phyloP scores from a whole-genome alignment of 2,329 filamentous ascomycete genomes.

The Plenodomus biglobosus region DNA sequence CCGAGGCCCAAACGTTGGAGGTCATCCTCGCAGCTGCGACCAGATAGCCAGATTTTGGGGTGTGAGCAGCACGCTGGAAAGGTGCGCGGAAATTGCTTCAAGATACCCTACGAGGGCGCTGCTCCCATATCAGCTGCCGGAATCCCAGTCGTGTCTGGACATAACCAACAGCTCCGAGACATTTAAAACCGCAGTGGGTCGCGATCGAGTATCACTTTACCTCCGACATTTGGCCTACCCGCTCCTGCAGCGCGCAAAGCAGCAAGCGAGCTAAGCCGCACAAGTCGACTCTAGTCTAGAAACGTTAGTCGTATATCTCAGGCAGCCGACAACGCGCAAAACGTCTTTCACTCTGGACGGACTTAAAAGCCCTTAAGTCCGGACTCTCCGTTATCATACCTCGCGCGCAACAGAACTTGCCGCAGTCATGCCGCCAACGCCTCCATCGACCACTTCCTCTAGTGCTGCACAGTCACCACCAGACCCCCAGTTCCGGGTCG shows the following conservation, averaged over 20 bases:
- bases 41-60: too few relatives aligned
- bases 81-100: conserved; percentile 8
- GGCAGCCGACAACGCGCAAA: conserved; percentile 6
- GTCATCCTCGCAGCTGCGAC: too few relatives aligned
- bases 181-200: conserved; percentile 34
- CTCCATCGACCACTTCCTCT: conserved; percentile 76
- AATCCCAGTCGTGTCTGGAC: conserved; percentile 28
- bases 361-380: conserved; percentile 30
- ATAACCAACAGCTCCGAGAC: conserved; percentile 25
- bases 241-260: conserved; percentile 8
- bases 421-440: conserved; percentile 69
- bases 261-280: conserved; percentile 7
- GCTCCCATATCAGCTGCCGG: conserved; percentile 18
- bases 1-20: too few relatives aligned
- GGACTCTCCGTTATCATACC: conserved; percentile 12
- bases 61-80: conserved; percentile 1
- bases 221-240: conserved; percentile 17
- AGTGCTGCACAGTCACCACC: conserved; percentile 78
- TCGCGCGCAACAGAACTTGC: background rate
- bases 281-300: conserved; percentile 4
- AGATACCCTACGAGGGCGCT: conserved; percentile 8
- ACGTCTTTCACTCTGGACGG: conserved; percentile 17
- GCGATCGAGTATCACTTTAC: conserved; percentile 11
- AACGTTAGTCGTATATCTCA: background rate
- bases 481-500: conserved; percentile 81